Evolutionary conservation across 768 basidiomycete genomes (phyloP).

Genomic region (Mycena latifolia): DNA sequence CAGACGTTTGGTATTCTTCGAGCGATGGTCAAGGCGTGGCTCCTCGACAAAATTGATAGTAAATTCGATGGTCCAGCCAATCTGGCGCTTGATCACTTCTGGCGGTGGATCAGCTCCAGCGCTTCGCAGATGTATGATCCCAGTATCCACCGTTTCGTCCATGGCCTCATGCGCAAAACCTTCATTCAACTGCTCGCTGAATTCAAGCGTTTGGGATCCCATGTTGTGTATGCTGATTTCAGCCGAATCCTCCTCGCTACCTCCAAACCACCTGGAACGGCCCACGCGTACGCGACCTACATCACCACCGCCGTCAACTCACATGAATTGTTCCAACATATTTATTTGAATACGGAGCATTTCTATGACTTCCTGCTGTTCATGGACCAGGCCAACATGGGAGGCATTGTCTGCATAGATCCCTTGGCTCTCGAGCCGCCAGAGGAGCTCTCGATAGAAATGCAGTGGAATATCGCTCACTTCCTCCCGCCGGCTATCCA

Average conservation of each 20-base stretch:
- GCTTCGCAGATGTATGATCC: conserved; percentile 92
- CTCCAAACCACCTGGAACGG: conserved; percentile 95
- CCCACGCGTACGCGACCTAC: conserved; percentile 96
- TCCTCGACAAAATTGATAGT: conserved; percentile 84
- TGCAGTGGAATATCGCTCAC: conserved; percentile 93
- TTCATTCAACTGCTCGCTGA: conserved; percentile 98
- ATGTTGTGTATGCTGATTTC: conserved; percentile 95
- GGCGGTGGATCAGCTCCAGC: conserved; percentile 95
- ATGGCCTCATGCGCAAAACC: conserved; percentile 97
- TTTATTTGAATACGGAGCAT: conserved; percentile 86
- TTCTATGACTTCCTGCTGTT: conserved; percentile 96
- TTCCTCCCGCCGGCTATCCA: conserved; percentile 92
- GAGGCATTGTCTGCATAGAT: conserved; percentile 88
- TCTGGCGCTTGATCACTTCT: conserved; percentile 91
- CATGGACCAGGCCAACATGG: conserved; percentile 96
- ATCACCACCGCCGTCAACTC: conserved; percentile 93
- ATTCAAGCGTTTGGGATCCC: conserved; percentile 94
- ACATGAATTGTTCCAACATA: conserved; percentile 95
- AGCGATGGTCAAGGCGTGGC: conserved; percentile 91
- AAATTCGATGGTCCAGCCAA: conserved; percentile 76
- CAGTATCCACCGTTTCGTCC: conserved; percentile 91
- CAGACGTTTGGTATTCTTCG: conserved; percentile 90
- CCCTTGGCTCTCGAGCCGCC: conserved; percentile 77
- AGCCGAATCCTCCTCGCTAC: conserved; percentile 91
- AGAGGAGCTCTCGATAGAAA: conserved; percentile 77